Evolutionary conservation across 345 rosid genomes (phyloP).

Genomic region (Euphorbia pulcherrima): DNA sequence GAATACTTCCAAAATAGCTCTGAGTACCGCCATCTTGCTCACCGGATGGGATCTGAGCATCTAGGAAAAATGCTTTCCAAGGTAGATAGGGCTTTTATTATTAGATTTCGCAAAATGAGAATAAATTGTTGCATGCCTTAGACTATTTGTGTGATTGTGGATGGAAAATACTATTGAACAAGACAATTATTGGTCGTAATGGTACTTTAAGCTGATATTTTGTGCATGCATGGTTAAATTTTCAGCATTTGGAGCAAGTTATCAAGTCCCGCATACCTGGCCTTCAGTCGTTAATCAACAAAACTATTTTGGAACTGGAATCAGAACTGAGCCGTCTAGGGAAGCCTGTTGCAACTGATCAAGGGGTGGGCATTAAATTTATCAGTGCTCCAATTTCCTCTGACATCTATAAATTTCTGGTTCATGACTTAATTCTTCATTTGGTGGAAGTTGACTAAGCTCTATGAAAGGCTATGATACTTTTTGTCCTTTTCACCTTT

Average conservation of each 20-base stretch:
- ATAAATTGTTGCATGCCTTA: not conserved
- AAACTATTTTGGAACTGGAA: conserved; percentile 78
- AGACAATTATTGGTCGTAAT: not conserved
- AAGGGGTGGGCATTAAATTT: conserved; percentile 61
- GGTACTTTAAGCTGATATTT: not conserved
- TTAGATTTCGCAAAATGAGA: not conserved
- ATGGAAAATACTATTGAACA: not conserved
- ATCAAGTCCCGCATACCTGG: conserved; percentile 91
- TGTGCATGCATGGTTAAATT: conserved; percentile 21
- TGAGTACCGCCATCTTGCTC: conserved; percentile 72
- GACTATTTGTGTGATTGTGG: not conserved
- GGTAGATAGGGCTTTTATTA: conserved; percentile 37
- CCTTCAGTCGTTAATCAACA: conserved; percentile 83
- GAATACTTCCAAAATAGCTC: conserved; percentile 62
- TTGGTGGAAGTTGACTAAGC: conserved; percentile 9
- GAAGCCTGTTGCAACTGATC: conserved; percentile 85
- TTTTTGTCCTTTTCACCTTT: not conserved
- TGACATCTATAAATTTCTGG: not conserved
- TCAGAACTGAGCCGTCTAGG: conserved; percentile 84
- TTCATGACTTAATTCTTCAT: conserved; percentile 1
- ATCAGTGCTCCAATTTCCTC: conserved; percentile 6
- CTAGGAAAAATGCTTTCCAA: conserved; percentile 89
- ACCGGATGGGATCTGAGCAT: conserved; percentile 90
- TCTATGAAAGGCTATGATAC: not conserved
- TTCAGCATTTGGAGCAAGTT: conserved; percentile 94